Conservation (phyloP, 2,329 filamentous ascomycete genomes). For the Periconia macrospinosa region DNA sequence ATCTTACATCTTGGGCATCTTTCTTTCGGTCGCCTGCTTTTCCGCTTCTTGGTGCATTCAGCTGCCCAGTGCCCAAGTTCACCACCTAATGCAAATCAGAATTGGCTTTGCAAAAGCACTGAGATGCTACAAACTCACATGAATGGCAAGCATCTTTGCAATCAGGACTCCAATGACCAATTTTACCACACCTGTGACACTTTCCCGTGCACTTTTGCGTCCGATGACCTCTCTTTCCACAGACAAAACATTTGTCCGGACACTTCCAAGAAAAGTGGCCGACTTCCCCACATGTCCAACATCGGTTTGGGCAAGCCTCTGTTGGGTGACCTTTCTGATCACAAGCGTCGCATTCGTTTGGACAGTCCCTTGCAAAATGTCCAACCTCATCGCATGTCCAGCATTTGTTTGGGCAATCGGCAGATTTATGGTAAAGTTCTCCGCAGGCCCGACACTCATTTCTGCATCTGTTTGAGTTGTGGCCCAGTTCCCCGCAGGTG, state of each 20-base stretch:
- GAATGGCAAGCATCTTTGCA: background rate
- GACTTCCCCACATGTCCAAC: slow-evolving; percentile 1
- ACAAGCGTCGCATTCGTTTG: slow-evolving; percentile 2
- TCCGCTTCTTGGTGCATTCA: background rate
- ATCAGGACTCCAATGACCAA: background rate
- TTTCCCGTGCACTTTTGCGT: background rate
- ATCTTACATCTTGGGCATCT: background rate
- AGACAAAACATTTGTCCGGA: background rate
- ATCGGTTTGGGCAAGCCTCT: background rate
- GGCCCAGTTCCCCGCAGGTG: background rate
- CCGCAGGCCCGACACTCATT: slow-evolving; percentile 34
- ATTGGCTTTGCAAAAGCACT: too few species aligned
- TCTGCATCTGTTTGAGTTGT: slow-evolving; percentile 30
- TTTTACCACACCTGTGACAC: background rate
- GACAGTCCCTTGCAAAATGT: background rate
- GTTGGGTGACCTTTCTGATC: background rate
- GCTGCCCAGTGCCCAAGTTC: background rate
- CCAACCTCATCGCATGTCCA: slow-evolving; percentile 1
- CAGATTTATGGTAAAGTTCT: slow-evolving; percentile 21
- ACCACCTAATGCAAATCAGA: background rate
- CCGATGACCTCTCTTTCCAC: background rate
- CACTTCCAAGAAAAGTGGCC: background rate
- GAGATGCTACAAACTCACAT: background rate
- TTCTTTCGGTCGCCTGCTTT: background rate
- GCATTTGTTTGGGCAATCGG: slow-evolving; percentile 5